phyloP scores from a whole-genome alignment of 2,329 filamentous ascomycete genomes.

The Xylaria polymorpha region DNA sequence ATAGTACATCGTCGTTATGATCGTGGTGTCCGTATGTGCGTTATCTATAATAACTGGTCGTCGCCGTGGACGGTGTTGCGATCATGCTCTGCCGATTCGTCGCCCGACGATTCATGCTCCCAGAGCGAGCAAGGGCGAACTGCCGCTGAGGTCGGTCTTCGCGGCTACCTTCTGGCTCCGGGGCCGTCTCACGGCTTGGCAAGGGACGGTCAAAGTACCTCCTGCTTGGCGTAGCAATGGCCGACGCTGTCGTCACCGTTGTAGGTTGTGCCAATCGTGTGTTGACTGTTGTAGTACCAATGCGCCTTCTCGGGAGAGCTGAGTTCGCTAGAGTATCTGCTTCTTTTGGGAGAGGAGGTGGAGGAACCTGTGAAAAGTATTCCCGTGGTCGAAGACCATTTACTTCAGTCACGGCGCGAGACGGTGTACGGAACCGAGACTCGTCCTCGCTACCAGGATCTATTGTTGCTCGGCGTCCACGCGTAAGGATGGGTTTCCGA shows the following conservation, averaged over 20 bases:
- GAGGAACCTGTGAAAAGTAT: slow-evolving; percentile 53
- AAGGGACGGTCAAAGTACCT: slow-evolving; percentile 62
- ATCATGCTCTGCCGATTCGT: slow-evolving; percentile 59
- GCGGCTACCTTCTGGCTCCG: slow-evolving; percentile 49
- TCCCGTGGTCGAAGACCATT: slow-evolving; percentile 56
- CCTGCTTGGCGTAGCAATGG: slow-evolving; percentile 51
- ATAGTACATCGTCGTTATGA: slow-evolving; percentile 51
- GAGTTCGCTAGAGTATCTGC: slow-evolving; percentile 55
- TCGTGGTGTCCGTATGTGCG: slow-evolving; percentile 43
- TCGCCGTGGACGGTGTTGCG: slow-evolving; percentile 52
- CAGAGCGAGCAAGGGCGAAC: slow-evolving; percentile 59
- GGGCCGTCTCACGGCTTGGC: slow-evolving; percentile 56
- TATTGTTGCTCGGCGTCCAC: slow-evolving; percentile 59
- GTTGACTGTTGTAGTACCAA: slow-evolving; percentile 61
- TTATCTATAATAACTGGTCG: slow-evolving; percentile 59
- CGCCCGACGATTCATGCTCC: slow-evolving; percentile 58
- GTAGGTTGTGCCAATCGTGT: slow-evolving; percentile 58
- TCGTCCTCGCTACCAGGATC: slow-evolving; percentile 62
- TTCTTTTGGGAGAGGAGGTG: slow-evolving; percentile 50
- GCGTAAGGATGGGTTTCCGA: slow-evolving; percentile 58
- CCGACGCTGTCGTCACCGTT: slow-evolving; percentile 50
- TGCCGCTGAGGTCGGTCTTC: slow-evolving; percentile 60
- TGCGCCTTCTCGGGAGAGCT: slow-evolving; percentile 64
- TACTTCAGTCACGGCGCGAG: slow-evolving; percentile 68
- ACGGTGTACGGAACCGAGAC: slow-evolving; percentile 65